A percentile compares a stretch with the other conserved stretches of the same genome.
phyloP scores from a whole-genome alignment of 257 asterid genomes.

The Solanum stenotomum region DNA sequence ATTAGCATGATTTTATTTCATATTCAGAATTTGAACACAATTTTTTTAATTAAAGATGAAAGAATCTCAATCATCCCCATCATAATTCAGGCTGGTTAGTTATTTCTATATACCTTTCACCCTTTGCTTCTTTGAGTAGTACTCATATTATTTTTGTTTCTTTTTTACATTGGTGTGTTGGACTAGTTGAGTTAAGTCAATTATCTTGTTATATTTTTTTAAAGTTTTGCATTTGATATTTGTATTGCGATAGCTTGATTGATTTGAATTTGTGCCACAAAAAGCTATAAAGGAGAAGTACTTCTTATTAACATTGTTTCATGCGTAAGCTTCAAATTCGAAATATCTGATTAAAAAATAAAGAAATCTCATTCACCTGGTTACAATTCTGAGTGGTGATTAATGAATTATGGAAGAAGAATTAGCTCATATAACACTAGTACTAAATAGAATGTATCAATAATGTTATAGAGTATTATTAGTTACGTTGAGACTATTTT shows the following conservation, averaged over 20 bases:
- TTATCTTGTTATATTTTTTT: not conserved
- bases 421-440: not conserved
- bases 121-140: not conserved
- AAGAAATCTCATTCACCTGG: not conserved
- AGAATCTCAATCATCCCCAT: too few relatives aligned
- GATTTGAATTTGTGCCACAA: not conserved
- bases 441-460: too few relatives aligned
- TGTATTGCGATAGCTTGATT: not conserved
- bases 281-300: not conserved
- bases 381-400: not conserved
- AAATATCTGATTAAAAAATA: too few relatives aligned
- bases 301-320: not conserved
- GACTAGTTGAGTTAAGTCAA: not conserved
- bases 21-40: too few relatives aligned
- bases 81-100: rapidly evolving
- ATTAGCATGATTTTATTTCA: too few relatives aligned
- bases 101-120: not conserved
- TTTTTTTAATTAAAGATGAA: too few relatives aligned
- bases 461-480: not conserved
- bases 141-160: not conserved
- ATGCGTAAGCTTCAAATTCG: too few relatives aligned
- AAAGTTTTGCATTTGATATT: not conserved
- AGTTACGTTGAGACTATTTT: not conserved
- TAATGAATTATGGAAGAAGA: not conserved
- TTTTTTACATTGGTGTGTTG: not conserved